Evolutionary conservation across 768 basidiomycete genomes (phyloP).

Genomic region (Mycena galericulata): DNA sequence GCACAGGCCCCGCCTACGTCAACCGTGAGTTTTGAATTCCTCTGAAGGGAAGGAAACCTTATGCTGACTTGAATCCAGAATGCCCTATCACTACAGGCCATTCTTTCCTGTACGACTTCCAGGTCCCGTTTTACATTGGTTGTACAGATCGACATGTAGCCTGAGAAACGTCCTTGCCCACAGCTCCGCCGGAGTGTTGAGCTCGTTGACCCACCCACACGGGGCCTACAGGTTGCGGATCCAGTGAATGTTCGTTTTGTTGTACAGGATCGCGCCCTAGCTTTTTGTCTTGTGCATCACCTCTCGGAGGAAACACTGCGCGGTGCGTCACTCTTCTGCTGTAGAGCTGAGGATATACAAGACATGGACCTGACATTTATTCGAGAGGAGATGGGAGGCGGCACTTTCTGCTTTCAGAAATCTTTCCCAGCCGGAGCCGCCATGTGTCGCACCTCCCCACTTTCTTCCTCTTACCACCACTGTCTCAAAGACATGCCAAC

Average conservation of each 20-base stretch:
- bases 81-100: conserved; percentile 10
- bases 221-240: conserved; percentile 15
- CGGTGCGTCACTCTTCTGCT: conserved; percentile 14
- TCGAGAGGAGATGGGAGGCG: too few species aligned
- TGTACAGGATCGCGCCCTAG: conserved; percentile 8
- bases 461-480: too few species aligned
- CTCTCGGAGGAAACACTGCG: background rate
- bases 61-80: background rate
- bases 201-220: conserved; percentile 23
- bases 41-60: too few species aligned
- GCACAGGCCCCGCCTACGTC: background rate
- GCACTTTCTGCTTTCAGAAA: too few species aligned
- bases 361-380: too few species aligned
- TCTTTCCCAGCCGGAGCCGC: too few species aligned
- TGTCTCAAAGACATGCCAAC: too few species aligned
- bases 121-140: conserved; percentile 9
- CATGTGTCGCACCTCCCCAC: too few species aligned
- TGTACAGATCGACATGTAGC: conserved; percentile 24
- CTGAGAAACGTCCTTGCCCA: conserved; percentile 23
- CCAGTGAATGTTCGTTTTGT: conserved; percentile 12
- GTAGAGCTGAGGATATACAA: too few species aligned
- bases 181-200: conserved; percentile 15
- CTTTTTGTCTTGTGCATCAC: background rate
- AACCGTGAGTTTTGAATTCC: too few species aligned
- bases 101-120: conserved; percentile 18